Conservation (phyloP, 257 asterid species). For the Ilex aquifolium region DNA sequence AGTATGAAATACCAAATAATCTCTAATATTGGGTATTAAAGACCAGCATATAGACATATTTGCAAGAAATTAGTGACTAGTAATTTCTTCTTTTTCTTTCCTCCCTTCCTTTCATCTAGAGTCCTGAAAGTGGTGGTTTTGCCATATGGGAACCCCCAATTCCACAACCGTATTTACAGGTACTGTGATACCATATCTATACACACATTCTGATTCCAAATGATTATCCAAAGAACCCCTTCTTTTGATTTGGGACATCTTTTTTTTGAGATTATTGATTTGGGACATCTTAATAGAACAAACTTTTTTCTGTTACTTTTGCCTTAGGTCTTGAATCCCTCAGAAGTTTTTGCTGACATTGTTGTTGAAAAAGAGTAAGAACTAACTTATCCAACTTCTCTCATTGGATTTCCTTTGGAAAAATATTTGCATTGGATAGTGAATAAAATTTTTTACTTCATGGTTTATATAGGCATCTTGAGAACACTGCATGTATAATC, state of each 20-base stretch:
- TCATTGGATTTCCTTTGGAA: not conserved
- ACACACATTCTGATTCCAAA: no score
- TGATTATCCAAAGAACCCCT: no score
- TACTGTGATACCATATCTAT: conserved; percentile 1
- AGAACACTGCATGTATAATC: conserved; percentile 46
- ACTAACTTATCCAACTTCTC: not conserved
- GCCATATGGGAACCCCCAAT: conserved; percentile 34
- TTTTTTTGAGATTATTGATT: no score
- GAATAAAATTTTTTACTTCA: not conserved
- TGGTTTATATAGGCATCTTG: conserved; percentile 52
- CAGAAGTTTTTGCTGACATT: conserved; percentile 73
- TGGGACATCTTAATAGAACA: not conserved
- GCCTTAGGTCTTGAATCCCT: conserved; percentile 57
- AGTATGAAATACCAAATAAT: conserved; percentile 3
- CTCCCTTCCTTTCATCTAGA: not conserved
- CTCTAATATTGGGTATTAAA: no score
- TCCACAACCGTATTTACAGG: conserved; percentile 66
- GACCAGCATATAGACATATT: no score
- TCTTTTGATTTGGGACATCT: not conserved
- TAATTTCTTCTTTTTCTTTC: not conserved
- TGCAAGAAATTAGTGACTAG: no score
- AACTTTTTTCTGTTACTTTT: not conserved
- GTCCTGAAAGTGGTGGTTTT: conserved; percentile 32
- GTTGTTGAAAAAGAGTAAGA: conserved; percentile 78
- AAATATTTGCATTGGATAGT: not conserved